phyloP scores from a whole-genome alignment of 352 stramenopile species.

The Phytopythium mirpurense region DNA sequence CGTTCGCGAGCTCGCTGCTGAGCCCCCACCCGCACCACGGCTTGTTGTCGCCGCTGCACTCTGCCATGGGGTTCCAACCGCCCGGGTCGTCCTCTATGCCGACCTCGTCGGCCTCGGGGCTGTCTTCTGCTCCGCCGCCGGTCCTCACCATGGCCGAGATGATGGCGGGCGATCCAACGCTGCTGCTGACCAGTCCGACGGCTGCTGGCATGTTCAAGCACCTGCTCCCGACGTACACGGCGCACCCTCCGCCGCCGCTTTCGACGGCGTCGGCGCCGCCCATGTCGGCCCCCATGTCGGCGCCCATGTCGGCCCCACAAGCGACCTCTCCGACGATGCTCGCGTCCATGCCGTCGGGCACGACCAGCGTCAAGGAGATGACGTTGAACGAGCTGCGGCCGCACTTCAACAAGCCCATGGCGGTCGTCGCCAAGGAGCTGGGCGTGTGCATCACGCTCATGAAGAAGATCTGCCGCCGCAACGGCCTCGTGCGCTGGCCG shows the following conservation, averaged over 20 bases:
- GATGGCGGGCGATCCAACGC: slow-evolving; percentile 25
- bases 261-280: slow-evolving; percentile 45
- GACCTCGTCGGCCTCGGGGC: slow-evolving; percentile 13
- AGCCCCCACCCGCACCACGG: slow-evolving; percentile 31
- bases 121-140: slow-evolving; percentile 19
- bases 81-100: slow-evolving; percentile 4
- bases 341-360: neutral
- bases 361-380: slow-evolving; percentile 62
- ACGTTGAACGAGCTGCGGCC: slow-evolving; percentile 77
- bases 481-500: slow-evolving; percentile 77
- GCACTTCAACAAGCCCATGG: slow-evolving; percentile 85
- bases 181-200: slow-evolving; percentile 29
- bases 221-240: slow-evolving; percentile 33
- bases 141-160: slow-evolving; percentile 43
- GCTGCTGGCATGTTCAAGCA: slow-evolving; percentile 33
- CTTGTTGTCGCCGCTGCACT: slow-evolving; percentile 11
- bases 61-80: slow-evolving; percentile 7
- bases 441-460: slow-evolving; percentile 84
- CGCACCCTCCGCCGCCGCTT: slow-evolving; percentile 18
- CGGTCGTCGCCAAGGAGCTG: slow-evolving; percentile 73
- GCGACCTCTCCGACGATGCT: slow-evolving; percentile 18
- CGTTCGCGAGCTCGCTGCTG: neutral
- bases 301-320: slow-evolving; percentile 8
- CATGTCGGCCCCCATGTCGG: slow-evolving; percentile 38
- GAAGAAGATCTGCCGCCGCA: slow-evolving; percentile 85